Conservation (phyloP, 495 filamentous ascomycete species). For the Terfezia claveryi region DNA sequence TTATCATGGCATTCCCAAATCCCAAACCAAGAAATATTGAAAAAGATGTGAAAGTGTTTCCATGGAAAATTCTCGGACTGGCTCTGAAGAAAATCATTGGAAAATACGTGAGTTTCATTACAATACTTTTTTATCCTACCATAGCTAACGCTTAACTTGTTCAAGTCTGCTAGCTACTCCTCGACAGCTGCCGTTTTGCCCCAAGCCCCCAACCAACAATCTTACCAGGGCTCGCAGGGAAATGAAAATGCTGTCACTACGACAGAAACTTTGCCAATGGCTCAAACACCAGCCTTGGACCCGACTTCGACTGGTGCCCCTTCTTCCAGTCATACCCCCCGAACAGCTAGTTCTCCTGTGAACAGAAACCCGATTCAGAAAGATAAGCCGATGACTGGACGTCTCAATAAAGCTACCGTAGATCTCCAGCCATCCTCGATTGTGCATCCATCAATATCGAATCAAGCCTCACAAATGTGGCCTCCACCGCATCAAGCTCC, state of each 20-base stretch:
- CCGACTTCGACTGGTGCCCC: background rate
- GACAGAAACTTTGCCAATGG: background rate
- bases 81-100: conserved; percentile 93
- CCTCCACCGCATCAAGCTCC: background rate
- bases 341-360: background rate
- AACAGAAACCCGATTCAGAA: background rate
- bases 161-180: conserved; percentile 18
- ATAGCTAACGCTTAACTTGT: background rate
- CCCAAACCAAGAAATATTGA: conserved; percentile 95
- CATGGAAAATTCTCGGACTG: conserved; percentile 62
- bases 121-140: background rate
- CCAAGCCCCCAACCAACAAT: background rate
- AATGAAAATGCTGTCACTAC: background rate
- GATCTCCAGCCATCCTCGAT: background rate
- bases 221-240: background rate
- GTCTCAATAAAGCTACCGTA: background rate
- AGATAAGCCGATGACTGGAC: background rate
- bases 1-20: conserved; percentile 92
- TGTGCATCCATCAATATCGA: background rate
- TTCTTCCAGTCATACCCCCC: background rate
- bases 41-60: conserved; percentile 96
- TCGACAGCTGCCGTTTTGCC: conserved; percentile 6
- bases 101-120: conserved; percentile 61
- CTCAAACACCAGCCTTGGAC: background rate
- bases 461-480: background rate